Base-by-base conservation (phyloP, 768 basidiomycete species). In the Kwoniella botswanensis region DNA sequence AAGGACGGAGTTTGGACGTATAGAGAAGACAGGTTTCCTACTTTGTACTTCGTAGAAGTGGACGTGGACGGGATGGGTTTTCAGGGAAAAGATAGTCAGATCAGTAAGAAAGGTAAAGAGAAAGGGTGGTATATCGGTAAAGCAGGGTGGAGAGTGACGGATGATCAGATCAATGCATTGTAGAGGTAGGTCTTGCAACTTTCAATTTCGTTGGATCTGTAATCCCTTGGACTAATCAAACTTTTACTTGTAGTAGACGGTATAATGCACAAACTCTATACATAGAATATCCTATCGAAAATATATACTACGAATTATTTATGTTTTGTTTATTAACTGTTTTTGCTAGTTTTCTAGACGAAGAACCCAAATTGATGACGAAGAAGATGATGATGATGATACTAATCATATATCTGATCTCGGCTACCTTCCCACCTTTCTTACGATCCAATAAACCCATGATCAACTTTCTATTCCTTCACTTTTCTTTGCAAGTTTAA, bases 41-140 rank as follows among this genome's bases (percentile, higher is more conserved):
- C 68, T 6, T 44, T 55, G 56, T 70, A 65, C 35, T 13, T 70
- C 17, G 44, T 64, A 1, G 68, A 70, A 41, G n/a, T 68, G 24
- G 57, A 60, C 17, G n/a, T 15, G 5, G 17, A 12, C 21, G 18
- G 12, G 17, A 11, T 42, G 5, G 15, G 41, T 13, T 5, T 7
- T 10, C 35, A 67, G 18, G 21, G 50, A 13, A 10, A 55, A 13
- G 26, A 46, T 17, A 55, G 3, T 29, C 18, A 44, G 12, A 50
- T n/a, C 24, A 21, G 21, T 24, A n/a, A 29, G 17, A 26, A 7
- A 43, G 61, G n/a, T 44, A 52, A 46, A 11, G 59, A 53, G 24
- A 54, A 52, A 29, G 42, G 64, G 11, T 56, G 41, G 54, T 68
- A 54, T 43, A 24, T 68, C 11, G 67, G 67, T 52, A 35, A 52